Base-by-base conservation (phyloP, 2,329 filamentous ascomycete genomes). In the Exophiala sp. region DNA sequence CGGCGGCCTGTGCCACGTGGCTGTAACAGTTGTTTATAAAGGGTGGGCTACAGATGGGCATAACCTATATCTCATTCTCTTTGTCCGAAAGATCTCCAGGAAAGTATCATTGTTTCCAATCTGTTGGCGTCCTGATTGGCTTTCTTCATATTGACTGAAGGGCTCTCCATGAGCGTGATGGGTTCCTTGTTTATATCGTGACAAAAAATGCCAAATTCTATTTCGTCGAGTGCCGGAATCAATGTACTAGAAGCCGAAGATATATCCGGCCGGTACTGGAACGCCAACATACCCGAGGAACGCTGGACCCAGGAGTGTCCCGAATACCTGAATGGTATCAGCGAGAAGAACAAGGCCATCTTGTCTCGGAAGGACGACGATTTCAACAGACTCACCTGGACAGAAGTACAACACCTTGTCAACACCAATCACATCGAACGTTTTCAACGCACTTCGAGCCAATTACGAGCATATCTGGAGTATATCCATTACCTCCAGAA, bases 391-490 rank as follows among this genome's bases (percentile, higher is more conserved):
- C 76, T 86, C 65, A 75, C 79, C 1, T 97, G 92, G 92, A 72
- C 78, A 3, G 75, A 86, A 59, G 87, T 92, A 48, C 77, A 75
- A 65, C 69, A 78, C 20, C 78, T 91, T 58, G 79, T 89, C 54
- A 66, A 73, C 77, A 68, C 75, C 42, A 91, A 95, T 72, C 79
- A 79, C 7, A 84, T 96, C 42, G 85, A 89, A 65, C 75, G 75
- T 10, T 95, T 97, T 69, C 85, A 87, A 64, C 83, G 92, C 16
- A 72, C 84, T 1, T 91, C 92, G 0, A 87, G 84, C 3, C 82
- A 94, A 49, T 77, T 96, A 54, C 79, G 89, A n/a, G 79, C 81
- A 40, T 97, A 96, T 67, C 78, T 88, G 5, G 78, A 82, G 54
- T 95, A 85, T 69, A 85, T 79, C 18, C 79, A 82, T 66, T 68